Evolutionary conservation across 1,284 basidiomycete species (phyloP).

Genomic region (Cutaneotrichosporon sp.): DNA sequence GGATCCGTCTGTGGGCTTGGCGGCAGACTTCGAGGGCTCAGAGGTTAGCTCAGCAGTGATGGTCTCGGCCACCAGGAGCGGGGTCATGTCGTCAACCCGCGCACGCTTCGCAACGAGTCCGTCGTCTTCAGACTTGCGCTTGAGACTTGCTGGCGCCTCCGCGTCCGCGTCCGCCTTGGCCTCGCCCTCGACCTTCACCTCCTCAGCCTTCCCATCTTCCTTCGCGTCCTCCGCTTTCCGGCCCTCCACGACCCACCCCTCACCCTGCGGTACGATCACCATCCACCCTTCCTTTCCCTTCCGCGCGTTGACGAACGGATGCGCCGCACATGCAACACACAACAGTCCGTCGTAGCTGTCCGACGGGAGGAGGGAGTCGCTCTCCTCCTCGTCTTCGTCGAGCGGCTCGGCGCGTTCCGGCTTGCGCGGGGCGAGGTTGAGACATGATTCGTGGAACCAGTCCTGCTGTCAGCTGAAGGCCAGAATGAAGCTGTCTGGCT

Average conservation of each 20-base stretch:
- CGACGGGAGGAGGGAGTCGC: slow-evolving; percentile 42
- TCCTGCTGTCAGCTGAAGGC: slow-evolving; percentile 29
- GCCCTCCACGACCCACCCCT: slow-evolving; percentile 33
- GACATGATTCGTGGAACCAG: slow-evolving; percentile 50
- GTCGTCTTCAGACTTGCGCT: slow-evolving; percentile 16
- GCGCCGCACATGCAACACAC: slow-evolving; percentile 40
- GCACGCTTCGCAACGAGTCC: slow-evolving; percentile 14
- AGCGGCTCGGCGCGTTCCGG: slow-evolving; percentile 6
- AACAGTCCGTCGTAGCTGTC: slow-evolving; percentile 50
- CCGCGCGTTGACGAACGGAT: slow-evolving; percentile 17
- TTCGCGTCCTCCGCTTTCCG: not conserved
- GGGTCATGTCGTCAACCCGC: not conserved
- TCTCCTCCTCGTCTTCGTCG: slow-evolving; percentile 42
- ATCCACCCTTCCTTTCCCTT: slow-evolving; percentile 48
- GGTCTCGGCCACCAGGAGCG: not conserved
- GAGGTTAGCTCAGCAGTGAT: not conserved
- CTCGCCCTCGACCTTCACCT: not conserved
- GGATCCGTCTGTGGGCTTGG: not conserved
- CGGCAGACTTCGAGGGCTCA: not conserved
- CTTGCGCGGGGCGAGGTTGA: slow-evolving; percentile 35
- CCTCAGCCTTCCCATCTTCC: not conserved
- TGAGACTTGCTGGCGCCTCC: not conserved
- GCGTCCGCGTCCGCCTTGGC: not conserved
- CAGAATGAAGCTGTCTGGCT: not conserved
- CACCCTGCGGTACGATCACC: slow-evolving; percentile 40